Base-by-base conservation (phyloP, 2,329 filamentous ascomycete species). In the Cryphonectria carpinicola region DNA sequence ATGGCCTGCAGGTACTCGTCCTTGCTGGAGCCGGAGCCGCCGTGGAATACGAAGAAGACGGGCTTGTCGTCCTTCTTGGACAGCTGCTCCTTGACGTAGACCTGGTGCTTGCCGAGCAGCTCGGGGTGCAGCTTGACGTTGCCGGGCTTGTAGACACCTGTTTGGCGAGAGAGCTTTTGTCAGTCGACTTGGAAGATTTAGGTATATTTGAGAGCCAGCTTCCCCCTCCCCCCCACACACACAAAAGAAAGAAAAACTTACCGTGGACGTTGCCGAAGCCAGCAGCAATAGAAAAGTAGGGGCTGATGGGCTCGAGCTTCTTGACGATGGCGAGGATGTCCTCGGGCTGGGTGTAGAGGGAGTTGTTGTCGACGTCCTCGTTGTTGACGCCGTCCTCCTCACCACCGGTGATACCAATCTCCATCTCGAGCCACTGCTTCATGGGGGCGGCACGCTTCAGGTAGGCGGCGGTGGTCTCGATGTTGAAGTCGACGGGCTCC, bases 341-440 rank as follows among this genome's bases (percentile, higher is more conserved):
- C 87, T 97, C 94, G 76, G 95, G 95, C 85, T 99, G 96, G 64
- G 95, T 98, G 91, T 98, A 98, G 76, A 98, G 91, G 73, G 93
- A 93, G 88, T 92, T 92, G 90, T 98, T 98, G 89, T 98, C 95
- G 76, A 98, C 95, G 77, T 92, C 89, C 86, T 97, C 94, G 88
- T 98, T 98, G 92, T 98, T 97, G 82, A 98, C 95, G 84, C 95
- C 95, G 78, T 98, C 95, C 84, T 98, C 95, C 87, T 98, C 95
- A 84, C 95, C 94, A 86, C 95, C 95, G 73, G 96, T 98, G 84
- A 98, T 97, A 81, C 92, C 93, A 75, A 97, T 86, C 82, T 94
- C 92, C 95, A 98, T 99, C 90, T 99, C 96, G 76, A 99, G 90
- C 94, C 94, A 98, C 85, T 98, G 94, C 89, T 97, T 97, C 93